Conservation (phyloP, 2,329 filamentous ascomycete species). For the Harringtonia aguacate region DNA sequence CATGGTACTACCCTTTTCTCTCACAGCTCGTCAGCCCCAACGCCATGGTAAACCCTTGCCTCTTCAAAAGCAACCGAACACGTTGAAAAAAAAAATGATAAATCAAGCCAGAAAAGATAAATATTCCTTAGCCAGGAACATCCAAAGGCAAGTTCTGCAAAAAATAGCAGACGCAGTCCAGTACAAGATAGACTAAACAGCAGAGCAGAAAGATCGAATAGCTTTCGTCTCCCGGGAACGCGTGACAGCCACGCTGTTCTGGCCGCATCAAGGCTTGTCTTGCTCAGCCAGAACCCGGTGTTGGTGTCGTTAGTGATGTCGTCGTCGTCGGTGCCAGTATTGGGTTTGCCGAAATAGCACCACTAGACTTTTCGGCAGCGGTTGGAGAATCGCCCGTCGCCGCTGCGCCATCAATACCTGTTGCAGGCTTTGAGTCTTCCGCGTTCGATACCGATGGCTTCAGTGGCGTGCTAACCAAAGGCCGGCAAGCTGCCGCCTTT, state of each 20-base stretch:
- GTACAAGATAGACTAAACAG: no score
- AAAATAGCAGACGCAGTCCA: no score
- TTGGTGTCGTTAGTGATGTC: no score
- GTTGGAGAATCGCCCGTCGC: constrained; percentile 8
- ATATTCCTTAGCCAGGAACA: no score
- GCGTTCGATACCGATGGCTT: constrained; percentile 25
- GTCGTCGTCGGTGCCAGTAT: neutral
- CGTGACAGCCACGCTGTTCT: no score
- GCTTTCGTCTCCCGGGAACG: no score
- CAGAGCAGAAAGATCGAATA: no score
- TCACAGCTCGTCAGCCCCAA: neutral
- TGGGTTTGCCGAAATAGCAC: neutral
- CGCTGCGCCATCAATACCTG: constrained; percentile 9
- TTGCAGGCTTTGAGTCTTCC: constrained; percentile 30
- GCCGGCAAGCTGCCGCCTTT: constrained; percentile 37
- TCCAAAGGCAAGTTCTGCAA: no score
- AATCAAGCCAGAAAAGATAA: neutral
- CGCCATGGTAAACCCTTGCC: neutral
- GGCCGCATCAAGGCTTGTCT: neutral
- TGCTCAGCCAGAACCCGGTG: neutral
- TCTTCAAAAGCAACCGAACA: neutral
- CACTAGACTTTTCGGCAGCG: constrained; percentile 3
- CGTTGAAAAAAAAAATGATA: neutral
- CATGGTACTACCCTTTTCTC: neutral
- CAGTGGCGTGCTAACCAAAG: constrained; percentile 21